These are phyloP conservation scores for Lactifluus pinguis DNA, from an alignment of 768 basidiomycete species.

Conservation along the genomic window DNA sequence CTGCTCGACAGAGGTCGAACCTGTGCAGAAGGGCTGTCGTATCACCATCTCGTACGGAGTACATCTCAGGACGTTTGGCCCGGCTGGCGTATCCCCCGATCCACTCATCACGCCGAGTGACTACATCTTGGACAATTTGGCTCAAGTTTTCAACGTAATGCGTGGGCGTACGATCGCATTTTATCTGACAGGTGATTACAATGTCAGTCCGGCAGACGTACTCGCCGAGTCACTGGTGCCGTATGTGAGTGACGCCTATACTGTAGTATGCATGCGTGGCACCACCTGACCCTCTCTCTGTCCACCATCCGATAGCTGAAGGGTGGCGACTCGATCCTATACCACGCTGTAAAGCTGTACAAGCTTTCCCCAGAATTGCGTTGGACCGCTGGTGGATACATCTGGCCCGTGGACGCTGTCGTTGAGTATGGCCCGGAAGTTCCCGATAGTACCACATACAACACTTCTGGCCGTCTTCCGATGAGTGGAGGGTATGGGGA, in stretches of 20 bases:
- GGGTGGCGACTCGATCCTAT: slow-evolving; percentile 66
- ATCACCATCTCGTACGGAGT: slow-evolving; percentile 65
- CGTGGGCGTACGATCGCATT: slow-evolving; percentile 68
- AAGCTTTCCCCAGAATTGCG: slow-evolving; percentile 67
- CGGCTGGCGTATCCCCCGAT: slow-evolving; percentile 40
- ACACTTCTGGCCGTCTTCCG: slow-evolving; percentile 31
- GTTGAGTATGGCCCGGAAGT: slow-evolving; percentile 51
- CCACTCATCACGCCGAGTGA: slow-evolving; percentile 68
- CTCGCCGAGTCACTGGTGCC: slow-evolving; percentile 66
- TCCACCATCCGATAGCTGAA: slow-evolving; percentile 43
- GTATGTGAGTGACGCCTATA: slow-evolving; percentile 37
- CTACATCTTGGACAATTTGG: slow-evolving; percentile 59
- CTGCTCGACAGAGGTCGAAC: slow-evolving; percentile 67
- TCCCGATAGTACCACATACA: slow-evolving; percentile 26
- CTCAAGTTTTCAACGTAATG: slow-evolving; percentile 61
- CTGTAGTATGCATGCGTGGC: not conserved
- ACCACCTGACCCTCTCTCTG: not conserved
- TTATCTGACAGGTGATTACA: slow-evolving; percentile 60
- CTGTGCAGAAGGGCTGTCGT: slow-evolving; percentile 60
- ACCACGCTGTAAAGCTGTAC: slow-evolving; percentile 68
- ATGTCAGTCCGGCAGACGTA: slow-evolving; percentile 57
- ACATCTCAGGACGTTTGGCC: slow-evolving; percentile 58
- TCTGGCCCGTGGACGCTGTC: slow-evolving; percentile 67
- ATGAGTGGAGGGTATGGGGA: slow-evolving; percentile 35
- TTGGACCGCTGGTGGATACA: slow-evolving; percentile 75